A percentile compares a stretch with the other conserved stretches of the same genome.
phyloP scores from a whole-genome alignment of 805 yeast species.

The Hanseniaspora lachancei region DNA sequence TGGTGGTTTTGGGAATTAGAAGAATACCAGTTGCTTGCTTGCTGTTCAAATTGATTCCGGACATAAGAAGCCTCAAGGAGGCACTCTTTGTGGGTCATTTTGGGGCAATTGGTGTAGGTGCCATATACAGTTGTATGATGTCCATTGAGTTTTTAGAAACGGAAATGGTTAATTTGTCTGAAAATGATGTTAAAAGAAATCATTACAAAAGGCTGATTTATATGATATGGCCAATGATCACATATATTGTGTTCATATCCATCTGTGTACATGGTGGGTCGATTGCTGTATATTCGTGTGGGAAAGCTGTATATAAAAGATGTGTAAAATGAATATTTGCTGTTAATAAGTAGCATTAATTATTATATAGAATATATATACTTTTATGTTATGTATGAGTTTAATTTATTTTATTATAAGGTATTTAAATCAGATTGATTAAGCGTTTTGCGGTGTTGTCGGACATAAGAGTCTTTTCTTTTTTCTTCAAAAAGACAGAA shows the following conservation, averaged over 20 bases:
- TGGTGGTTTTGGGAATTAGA: constrained; percentile 60
- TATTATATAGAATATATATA: too few species aligned
- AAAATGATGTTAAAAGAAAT: constrained; percentile 37
- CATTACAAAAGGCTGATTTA: constrained; percentile 40
- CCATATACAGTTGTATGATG: constrained; percentile 68
- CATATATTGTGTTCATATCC: constrained; percentile 68
- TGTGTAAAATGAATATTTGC: neutral
- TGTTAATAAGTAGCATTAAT: too few species aligned
- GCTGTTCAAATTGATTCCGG: constrained; percentile 69
- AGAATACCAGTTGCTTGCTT: constrained; percentile 70
- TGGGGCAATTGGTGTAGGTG: constrained; percentile 97
- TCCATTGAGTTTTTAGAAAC: constrained; percentile 33
- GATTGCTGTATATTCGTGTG: constrained; percentile 26
- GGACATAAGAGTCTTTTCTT: too few species aligned
- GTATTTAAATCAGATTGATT: too few species aligned
- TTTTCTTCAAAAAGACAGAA: too few species aligned
- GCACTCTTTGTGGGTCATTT: constrained; percentile 90
- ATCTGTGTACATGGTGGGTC: constrained; percentile 86
- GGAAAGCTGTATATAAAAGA: neutral
- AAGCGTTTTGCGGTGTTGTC: too few species aligned
- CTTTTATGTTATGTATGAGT: too few species aligned
- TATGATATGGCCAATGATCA: constrained; percentile 68
- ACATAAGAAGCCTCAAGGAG: constrained; percentile 81
- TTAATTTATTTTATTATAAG: too few species aligned
- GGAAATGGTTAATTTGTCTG: neutral